Evolutionary conservation across 78 protist genomes (phyloP), one percentile per base, ranked within the genome.

Genomic region (Emiliania huxleyi): DNA sequence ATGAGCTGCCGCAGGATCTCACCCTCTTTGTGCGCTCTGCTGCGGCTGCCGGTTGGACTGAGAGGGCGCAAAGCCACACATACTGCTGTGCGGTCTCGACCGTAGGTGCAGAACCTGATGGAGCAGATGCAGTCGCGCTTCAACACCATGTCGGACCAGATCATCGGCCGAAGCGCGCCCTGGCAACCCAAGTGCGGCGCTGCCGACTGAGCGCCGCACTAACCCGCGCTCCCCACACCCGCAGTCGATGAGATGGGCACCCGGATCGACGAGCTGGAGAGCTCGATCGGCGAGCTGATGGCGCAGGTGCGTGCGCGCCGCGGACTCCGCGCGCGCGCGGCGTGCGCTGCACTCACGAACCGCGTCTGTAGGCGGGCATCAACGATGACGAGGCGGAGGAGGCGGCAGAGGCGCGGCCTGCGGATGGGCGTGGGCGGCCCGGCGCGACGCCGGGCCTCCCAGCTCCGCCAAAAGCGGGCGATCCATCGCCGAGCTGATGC

Each of bases 241-340:
- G 84, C 92, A 90, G 92, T 90, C 48, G 93, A 90, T 25, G 93
- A 90, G 44, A 90, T 90, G 93, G 93, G 93, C 19, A 18, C 15
- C 22, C 93, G 93, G 18, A 90, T 90, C 62, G 93, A 90, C 71
- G 93, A 90, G 88, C 46, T 90, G 19, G 93, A 90, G 93, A 90
- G 45, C 48, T 90, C 93, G 15, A 90, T 90, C 46, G 93, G 93
- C 85, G 93, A 90, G 44, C 44, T 90, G 52, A 90, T 90, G 93
- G 81, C 93, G 43, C 93, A 90, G 93, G 92, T n/a, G n/a, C n/a
- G n/a, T n/a, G n/a, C n/a, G n/a, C n/a, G n/a, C n/a, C n/a, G n/a
- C n/a, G n/a, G n/a, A n/a, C n/a, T n/a, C n/a, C n/a, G n/a, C n/a
- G n/a, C n/a, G n/a, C n/a, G n/a, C n/a, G n/a, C n/a, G n/a, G n/a